These are phyloP conservation scores for Torulaspora pretoriensis DNA, from an alignment of 1,139 yeast species.

Conservation along the genomic window DNA sequence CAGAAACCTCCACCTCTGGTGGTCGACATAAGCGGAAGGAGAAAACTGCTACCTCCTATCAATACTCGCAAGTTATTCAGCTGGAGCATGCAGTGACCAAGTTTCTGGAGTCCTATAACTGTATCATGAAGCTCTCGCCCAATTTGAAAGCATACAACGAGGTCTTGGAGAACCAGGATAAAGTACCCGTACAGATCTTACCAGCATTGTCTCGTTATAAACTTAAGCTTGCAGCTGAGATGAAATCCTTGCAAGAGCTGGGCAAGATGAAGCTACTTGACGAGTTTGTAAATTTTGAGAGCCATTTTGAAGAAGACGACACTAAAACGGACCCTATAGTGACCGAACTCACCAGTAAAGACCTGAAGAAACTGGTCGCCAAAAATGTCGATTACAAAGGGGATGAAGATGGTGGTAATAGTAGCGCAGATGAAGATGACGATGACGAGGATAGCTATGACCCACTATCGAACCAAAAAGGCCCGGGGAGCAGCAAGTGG, in stretches of 20 bases:
- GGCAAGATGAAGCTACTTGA: constrained; percentile 50
- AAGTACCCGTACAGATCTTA: constrained; percentile 35
- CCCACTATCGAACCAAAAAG: constrained; percentile 15
- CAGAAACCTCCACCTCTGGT: constrained; percentile 1
- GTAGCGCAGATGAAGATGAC: constrained; percentile 22
- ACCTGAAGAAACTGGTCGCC: constrained; percentile 21
- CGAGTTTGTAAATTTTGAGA: constrained; percentile 38
- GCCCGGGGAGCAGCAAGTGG: constrained; percentile 23
- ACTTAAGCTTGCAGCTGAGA: constrained; percentile 53
- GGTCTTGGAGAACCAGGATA: constrained; percentile 40
- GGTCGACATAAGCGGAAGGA: constrained; percentile 6
- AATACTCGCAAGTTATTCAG: constrained; percentile 39
- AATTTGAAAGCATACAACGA: constrained; percentile 43
- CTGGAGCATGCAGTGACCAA: constrained; percentile 49
- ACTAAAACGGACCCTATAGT: constrained; percentile 26
- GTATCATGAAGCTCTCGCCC: constrained; percentile 54
- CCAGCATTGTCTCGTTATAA: constrained; percentile 54
- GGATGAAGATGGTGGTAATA: constrained; percentile 20
- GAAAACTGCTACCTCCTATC: constrained; percentile 17
- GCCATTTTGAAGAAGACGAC: constrained; percentile 32
- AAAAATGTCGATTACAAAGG: constrained; percentile 11
- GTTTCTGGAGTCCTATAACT: constrained; percentile 50
- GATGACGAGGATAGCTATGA: constrained; percentile 22
- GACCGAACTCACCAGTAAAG: constrained; percentile 18
- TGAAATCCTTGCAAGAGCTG: constrained; percentile 51